These are phyloP conservation scores for Fusarium agapanthi DNA, from an alignment of 2,329 filamentous ascomycete genomes.

Conservation along the genomic window DNA sequence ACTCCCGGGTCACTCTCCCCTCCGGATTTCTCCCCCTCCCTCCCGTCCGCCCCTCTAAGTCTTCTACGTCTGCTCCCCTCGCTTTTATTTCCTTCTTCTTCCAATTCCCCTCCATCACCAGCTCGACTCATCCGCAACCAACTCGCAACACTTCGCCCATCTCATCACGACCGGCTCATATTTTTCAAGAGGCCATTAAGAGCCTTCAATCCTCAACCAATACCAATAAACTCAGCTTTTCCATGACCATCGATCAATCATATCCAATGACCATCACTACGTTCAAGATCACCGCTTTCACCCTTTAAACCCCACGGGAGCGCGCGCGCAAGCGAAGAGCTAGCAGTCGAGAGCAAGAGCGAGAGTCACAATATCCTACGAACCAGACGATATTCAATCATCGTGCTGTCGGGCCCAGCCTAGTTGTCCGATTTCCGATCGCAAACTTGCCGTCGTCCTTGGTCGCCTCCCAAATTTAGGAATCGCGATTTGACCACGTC, in stretches of 20 bases:
- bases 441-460: constrained; percentile 40
- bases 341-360: constrained; percentile 52
- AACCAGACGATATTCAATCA: constrained; percentile 66
- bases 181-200: constrained; percentile 42
- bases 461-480: constrained; percentile 34
- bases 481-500: constrained; percentile 49
- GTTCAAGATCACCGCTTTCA: constrained; percentile 65
- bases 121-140: constrained; percentile 38
- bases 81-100: constrained; percentile 43
- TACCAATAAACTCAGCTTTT: constrained; percentile 48
- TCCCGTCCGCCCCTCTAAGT: constrained; percentile 41
- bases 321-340: constrained; percentile 68
- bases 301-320: constrained; percentile 77
- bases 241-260: constrained; percentile 53
- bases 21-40: constrained; percentile 40
- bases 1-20: constrained; percentile 38
- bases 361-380: constrained; percentile 40
- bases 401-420: constrained; percentile 55
- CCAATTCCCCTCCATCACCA: constrained; percentile 37
- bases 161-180: constrained; percentile 42
- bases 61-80: constrained; percentile 39
- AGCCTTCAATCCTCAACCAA: constrained; percentile 42
- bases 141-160: constrained; percentile 38
- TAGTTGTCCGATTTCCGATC: constrained; percentile 38
- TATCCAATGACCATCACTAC: constrained; percentile 63